These are phyloP conservation scores for Kodamaea arcana DNA, from an alignment of 1,139 yeast genomes.

Conservation along the genomic window DNA sequence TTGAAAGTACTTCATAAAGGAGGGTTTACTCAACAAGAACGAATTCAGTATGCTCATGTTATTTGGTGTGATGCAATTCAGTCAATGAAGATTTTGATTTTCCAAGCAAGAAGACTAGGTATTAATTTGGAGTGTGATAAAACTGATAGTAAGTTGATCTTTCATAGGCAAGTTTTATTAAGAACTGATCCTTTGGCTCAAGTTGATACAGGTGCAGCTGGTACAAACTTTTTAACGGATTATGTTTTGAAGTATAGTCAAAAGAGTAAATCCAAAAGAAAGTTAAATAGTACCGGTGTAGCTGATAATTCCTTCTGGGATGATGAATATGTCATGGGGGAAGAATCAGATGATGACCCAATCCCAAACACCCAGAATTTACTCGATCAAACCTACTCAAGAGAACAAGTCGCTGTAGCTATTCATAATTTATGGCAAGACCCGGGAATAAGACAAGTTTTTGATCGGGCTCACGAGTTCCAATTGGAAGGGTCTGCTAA, in stretches of 20 bases:
- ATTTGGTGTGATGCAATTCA: constrained; percentile 93
- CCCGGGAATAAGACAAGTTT: constrained; percentile 60
- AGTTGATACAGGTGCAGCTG: constrained; percentile 65
- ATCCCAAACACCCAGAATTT: neutral
- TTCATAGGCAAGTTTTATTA: constrained; percentile 47
- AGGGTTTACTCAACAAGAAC: constrained; percentile 77
- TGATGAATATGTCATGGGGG: constrained; percentile 5
- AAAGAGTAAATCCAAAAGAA: constrained; percentile 46
- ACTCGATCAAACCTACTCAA: constrained; percentile 9
- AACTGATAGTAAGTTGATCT: constrained; percentile 40
- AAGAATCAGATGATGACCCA: neutral
- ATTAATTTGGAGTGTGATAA: constrained; percentile 61
- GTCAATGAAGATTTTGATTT: constrained; percentile 76
- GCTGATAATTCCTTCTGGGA: constrained; percentile 20
- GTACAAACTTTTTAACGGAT: constrained; percentile 57
- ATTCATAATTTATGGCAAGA: constrained; percentile 70
- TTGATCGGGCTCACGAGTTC: constrained; percentile 64
- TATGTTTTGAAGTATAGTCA: constrained; percentile 63
- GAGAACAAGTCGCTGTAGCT: constrained; percentile 60
- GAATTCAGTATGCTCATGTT: constrained; percentile 79
- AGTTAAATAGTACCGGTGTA: constrained; percentile 52
- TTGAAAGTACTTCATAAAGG: constrained; percentile 81
- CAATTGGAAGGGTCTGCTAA: constrained; percentile 79
- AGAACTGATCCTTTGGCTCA: constrained; percentile 57
- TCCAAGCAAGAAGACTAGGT: constrained; percentile 62